Conservation (phyloP, 2,329 filamentous ascomycete genomes). For the Ophiostoma himal-ulmi region DNA sequence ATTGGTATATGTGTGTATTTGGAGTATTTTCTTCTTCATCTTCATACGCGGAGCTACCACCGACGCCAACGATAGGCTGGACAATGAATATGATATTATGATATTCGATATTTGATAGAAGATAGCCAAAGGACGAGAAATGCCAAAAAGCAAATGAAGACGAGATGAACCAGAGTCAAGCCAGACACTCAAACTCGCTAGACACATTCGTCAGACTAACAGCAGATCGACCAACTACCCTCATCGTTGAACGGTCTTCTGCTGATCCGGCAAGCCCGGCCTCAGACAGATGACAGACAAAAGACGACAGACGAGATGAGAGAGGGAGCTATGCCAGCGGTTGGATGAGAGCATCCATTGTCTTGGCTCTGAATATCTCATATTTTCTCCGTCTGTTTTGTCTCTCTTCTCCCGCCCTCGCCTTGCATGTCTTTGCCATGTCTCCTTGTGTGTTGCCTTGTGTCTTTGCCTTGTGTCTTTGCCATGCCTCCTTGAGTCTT, state of each 20-base stretch:
- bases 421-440: too few species aligned
- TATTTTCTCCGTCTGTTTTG: not conserved
- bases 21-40: not conserved
- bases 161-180: not conserved
- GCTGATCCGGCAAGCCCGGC: not conserved
- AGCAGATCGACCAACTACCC: not conserved
- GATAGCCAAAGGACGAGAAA: not conserved
- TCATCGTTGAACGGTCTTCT: not conserved
- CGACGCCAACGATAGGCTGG: conserved; percentile 1
- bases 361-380: not conserved
- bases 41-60: not conserved
- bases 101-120: not conserved
- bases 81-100: not conserved
- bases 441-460: not conserved
- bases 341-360: conserved; percentile 3
- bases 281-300: not conserved
- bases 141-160: not conserved
- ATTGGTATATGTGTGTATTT: not conserved
- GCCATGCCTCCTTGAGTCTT: not conserved
- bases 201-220: not conserved
- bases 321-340: not conserved
- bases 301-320: not conserved
- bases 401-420: not conserved
- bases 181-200: not conserved
- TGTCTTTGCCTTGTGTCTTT: not conserved